Evolutionary conservation across 2,329 filamentous ascomycete species (phyloP).

Genomic region (Macrophomina phaseolina): DNA sequence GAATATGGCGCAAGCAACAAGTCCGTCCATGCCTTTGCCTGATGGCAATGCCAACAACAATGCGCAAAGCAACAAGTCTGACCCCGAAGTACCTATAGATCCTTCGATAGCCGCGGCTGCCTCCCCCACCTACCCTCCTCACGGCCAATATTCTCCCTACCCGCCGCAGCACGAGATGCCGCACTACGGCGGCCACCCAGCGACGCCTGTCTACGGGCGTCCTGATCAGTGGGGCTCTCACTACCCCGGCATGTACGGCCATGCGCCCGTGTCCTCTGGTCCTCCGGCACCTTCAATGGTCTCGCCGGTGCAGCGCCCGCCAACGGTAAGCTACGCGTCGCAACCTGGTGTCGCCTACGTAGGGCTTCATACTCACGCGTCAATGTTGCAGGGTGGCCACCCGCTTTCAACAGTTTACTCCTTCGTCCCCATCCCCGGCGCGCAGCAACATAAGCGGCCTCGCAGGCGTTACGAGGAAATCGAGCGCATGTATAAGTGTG

Average conservation of each 20-base stretch:
- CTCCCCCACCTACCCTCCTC: constrained; percentile 87
- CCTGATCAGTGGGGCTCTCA: constrained; percentile 74
- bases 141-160: constrained; percentile 84
- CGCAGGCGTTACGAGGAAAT: constrained; percentile 96
- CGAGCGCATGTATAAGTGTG: constrained; percentile 99
- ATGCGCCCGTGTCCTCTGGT: constrained; percentile 63
- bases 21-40: constrained; percentile 91
- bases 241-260: constrained; percentile 59
- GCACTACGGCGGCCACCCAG: constrained; percentile 71
- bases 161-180: constrained; percentile 84
- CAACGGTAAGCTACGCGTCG: constrained; percentile 60
- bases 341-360: neutral
- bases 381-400: constrained; percentile 53
- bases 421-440: constrained; percentile 95
- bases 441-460: constrained; percentile 95
- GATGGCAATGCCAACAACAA: constrained; percentile 75
- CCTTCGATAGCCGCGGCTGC: constrained; percentile 91
- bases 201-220: constrained; percentile 65
- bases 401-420: constrained; percentile 84
- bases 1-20: constrained; percentile 99
- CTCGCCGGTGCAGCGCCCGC: constrained; percentile 65
- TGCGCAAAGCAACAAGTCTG: constrained; percentile 80
- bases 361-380: constrained; percentile 17
- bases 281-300: constrained; percentile 63
- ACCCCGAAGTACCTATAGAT: constrained; percentile 98